A percentile compares a stretch with the other conserved stretches of the same genome.
Conservation (phyloP, 164 flowering plant genomes). For the Houttuynia cordata region DNA sequence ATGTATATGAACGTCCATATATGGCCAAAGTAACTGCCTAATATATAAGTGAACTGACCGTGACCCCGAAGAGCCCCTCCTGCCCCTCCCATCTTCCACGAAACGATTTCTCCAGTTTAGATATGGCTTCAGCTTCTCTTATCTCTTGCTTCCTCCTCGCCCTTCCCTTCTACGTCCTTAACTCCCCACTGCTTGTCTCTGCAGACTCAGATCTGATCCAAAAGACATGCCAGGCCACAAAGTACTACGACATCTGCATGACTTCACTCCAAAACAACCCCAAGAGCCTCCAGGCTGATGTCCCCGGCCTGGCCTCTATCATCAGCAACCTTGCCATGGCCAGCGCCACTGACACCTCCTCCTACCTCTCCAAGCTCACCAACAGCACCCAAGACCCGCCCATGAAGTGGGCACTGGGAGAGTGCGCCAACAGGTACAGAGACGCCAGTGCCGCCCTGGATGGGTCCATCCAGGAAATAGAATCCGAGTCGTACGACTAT, state of each 20-base stretch:
- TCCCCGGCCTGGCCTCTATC: conserved; percentile 10
- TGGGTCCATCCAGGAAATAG: conserved; percentile 29
- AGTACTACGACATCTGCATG: conserved; percentile 13
- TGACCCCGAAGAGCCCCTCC: not conserved
- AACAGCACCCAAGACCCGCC: not conserved
- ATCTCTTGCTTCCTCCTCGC: not conserved
- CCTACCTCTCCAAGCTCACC: not conserved
- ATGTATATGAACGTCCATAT: too few relatives aligned
- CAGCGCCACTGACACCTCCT: conserved; percentile 3
- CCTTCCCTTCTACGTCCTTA: conserved; percentile 1
- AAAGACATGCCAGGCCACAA: conserved; percentile 2
- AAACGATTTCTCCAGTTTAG: not conserved
- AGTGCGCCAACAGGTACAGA: conserved; percentile 39
- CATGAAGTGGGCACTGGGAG: not conserved
- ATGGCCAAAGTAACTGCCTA: too few relatives aligned
- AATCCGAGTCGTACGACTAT: conserved; percentile 34
- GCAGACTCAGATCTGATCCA: conserved; percentile 3
- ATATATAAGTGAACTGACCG: too few relatives aligned
- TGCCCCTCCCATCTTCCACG: not conserved
- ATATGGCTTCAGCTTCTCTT: not conserved
- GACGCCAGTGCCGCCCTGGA: conserved; percentile 33
- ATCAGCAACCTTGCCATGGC: conserved; percentile 6
- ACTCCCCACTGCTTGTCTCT: not conserved
- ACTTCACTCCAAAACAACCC: conserved; percentile 9
- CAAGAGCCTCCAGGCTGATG: conserved; percentile 8